Percentiles rank a stretch among this genome's conserved stretches.
These are phyloP conservation scores for Calonectria fujianensis DNA, from an alignment of 2,329 filamentous ascomycete species.

Conservation along the genomic window DNA sequence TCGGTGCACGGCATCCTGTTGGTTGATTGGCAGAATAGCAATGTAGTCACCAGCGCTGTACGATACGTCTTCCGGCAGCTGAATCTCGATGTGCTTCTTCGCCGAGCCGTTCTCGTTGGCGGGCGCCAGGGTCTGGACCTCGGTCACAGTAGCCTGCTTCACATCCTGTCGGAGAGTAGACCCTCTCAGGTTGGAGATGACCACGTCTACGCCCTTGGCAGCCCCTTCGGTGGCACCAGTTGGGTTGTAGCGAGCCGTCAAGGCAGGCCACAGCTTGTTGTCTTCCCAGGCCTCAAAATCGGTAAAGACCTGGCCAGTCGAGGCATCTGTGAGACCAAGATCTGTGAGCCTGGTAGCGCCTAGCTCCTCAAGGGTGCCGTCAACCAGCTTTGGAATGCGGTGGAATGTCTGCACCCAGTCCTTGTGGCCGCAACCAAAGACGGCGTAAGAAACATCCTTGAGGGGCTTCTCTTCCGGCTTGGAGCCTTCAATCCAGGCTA, in stretches of 20 bases:
- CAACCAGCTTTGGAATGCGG: slow-evolving; percentile 77
- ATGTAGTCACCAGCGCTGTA: slow-evolving; percentile 86
- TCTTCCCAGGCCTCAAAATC: slow-evolving; percentile 82
- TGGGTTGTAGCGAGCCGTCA: slow-evolving; percentile 63
- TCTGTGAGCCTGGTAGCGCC: slow-evolving; percentile 59
- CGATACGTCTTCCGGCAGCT: slow-evolving; percentile 77
- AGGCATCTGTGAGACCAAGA: slow-evolving; percentile 75
- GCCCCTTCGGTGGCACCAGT: neutral
- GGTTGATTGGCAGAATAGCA: slow-evolving; percentile 82
- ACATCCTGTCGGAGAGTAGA: slow-evolving; percentile 38
- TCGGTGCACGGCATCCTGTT: slow-evolving; percentile 74
- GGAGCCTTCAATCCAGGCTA: slow-evolving; percentile 76
- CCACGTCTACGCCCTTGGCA: slow-evolving; percentile 28
- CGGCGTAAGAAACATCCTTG: slow-evolving; percentile 75
- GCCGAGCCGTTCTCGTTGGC: slow-evolving; percentile 11
- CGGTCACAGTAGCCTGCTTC: slow-evolving; percentile 26
- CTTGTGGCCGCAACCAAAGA: slow-evolving; percentile 79
- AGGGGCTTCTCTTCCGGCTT: slow-evolving; percentile 66
- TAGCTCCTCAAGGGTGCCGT: slow-evolving; percentile 67
- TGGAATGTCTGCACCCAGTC: slow-evolving; percentile 80
- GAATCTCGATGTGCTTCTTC: slow-evolving; percentile 80
- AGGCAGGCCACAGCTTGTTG: slow-evolving; percentile 67
- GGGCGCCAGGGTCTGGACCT: slow-evolving; percentile 6
- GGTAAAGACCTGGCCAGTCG: slow-evolving; percentile 77
- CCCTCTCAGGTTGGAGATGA: slow-evolving; percentile 28